A percentile compares a stretch with the other conserved stretches of the same genome.
These are phyloP conservation scores for Articulospora tetracladia DNA, from an alignment of 495 filamentous ascomycete species.

Conservation along the genomic window DNA sequence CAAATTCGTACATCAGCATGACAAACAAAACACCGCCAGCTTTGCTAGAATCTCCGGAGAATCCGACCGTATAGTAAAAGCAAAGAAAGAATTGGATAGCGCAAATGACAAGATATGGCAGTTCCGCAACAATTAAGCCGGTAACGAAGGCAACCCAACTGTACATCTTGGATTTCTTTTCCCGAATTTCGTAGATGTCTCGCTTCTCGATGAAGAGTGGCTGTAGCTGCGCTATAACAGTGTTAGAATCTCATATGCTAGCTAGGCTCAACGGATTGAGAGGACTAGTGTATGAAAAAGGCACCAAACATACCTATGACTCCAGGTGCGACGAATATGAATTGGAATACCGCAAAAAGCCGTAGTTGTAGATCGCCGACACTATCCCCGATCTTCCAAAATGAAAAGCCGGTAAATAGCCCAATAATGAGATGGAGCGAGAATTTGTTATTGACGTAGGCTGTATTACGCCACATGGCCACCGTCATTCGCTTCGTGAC, in stretches of 20 bases:
- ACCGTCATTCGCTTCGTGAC: constrained; percentile 33
- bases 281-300: background rate
- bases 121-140: constrained; percentile 48
- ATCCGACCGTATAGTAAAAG: constrained; percentile 53
- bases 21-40: constrained; percentile 77
- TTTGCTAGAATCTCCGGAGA: constrained; percentile 34
- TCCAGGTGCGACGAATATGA: constrained; percentile 25
- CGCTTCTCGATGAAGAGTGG: constrained; percentile 63
- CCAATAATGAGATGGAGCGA: constrained; percentile 31
- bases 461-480: constrained; percentile 33
- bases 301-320: constrained; percentile 12
- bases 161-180: constrained; percentile 69
- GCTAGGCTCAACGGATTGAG: too few species aligned
- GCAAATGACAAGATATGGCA: constrained; percentile 54
- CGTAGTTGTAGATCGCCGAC: constrained; percentile 27
- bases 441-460: constrained; percentile 38
- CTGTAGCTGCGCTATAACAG: constrained; percentile 44
- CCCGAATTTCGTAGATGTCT: constrained; percentile 63
- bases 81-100: constrained; percentile 50
- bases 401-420: constrained; percentile 53
- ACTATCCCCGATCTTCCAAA: constrained; percentile 29
- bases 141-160: constrained; percentile 55
- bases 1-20: constrained; percentile 51
- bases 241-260: background rate
- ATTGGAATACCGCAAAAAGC: constrained; percentile 30